A percentile compares a stretch with the other conserved stretches of the same genome.
These are phyloP conservation scores for Aegle marmelos DNA, from an alignment of 345 rosid genomes.

Conservation along the genomic window DNA sequence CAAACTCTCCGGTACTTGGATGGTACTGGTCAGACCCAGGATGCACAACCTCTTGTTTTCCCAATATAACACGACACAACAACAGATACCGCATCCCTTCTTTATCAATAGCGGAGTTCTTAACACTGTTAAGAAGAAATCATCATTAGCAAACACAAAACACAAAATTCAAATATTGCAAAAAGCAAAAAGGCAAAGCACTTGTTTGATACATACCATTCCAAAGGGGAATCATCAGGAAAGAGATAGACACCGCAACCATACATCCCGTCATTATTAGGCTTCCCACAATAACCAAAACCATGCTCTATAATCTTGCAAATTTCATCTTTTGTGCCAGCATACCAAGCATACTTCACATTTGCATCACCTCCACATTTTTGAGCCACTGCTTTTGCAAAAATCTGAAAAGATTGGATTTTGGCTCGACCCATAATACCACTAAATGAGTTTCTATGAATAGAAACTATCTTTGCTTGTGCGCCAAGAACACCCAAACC, in stretches of 20 bases:
- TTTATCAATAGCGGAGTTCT: conserved; percentile 34
- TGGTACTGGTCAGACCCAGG: conserved; percentile 47
- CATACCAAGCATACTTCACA: conserved; percentile 67
- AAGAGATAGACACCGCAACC: conserved; percentile 65
- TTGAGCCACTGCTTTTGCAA: conserved; percentile 41
- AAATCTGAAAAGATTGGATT: conserved; percentile 52
- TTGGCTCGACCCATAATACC: conserved; percentile 45
- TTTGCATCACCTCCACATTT: conserved; percentile 51
- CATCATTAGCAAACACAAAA: neutral
- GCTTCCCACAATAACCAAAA: conserved; percentile 37
- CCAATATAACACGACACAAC: conserved; percentile 69
- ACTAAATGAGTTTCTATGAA: conserved; percentile 41
- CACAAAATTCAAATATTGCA: neutral
- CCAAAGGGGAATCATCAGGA: conserved; percentile 57
- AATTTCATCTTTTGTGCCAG: conserved; percentile 42
- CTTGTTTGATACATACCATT: conserved; percentile 37
- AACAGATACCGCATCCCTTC: conserved; percentile 66
- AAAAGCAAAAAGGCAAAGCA: neutral
- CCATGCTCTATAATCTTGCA: conserved; percentile 54
- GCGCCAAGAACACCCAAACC: conserved; percentile 38
- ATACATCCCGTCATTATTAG: conserved; percentile 35
- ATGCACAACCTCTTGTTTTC: conserved; percentile 59
- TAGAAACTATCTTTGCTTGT: conserved; percentile 34
- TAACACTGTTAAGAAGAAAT: conserved; percentile 36
- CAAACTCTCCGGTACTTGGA: conserved; percentile 65